Evolutionary conservation across 768 basidiomycete genomes (phyloP).

Genomic region (Lactarius hatsudake): DNA sequence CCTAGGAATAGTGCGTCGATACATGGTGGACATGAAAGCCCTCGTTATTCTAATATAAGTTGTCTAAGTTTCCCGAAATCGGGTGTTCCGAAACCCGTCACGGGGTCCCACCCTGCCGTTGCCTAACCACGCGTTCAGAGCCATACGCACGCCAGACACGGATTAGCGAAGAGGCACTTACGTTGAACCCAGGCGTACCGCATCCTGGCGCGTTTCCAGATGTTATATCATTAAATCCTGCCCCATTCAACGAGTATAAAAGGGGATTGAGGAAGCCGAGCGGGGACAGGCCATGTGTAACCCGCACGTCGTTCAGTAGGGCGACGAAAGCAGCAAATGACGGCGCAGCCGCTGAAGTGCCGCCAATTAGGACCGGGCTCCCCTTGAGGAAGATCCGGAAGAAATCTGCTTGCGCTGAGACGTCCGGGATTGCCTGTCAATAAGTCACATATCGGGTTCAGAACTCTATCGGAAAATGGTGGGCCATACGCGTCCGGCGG

Average conservation of each 20-base stretch:
- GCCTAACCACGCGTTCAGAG: constrained; percentile 34
- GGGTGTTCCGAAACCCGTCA: constrained; percentile 56
- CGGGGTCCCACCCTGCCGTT: constrained; percentile 54
- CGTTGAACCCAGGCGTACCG: constrained; percentile 64
- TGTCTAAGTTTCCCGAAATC: constrained; percentile 43
- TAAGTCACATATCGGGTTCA: not conserved
- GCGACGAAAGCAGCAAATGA: constrained; percentile 51
- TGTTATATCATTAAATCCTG: constrained; percentile 58
- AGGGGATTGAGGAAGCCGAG: constrained; percentile 43
- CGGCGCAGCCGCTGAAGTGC: constrained; percentile 60
- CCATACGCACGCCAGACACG: not conserved
- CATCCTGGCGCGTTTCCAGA: constrained; percentile 49
- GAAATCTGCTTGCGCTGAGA: constrained; percentile 48
- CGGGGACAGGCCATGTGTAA: constrained; percentile 36
- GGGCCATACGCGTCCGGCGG: constrained; percentile 51
- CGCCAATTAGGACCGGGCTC: constrained; percentile 37
- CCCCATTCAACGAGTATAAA: constrained; percentile 40
- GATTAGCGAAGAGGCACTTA: constrained; percentile 31
- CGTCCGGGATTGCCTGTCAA: constrained; percentile 53
- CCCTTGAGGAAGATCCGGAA: constrained; percentile 48
- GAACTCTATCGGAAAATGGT: too few species aligned
- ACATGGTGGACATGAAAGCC: too few species aligned
- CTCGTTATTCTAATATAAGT: too few species aligned
- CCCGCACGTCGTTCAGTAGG: constrained; percentile 52
- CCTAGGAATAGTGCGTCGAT: too few species aligned